Base-by-base conservation (phyloP, 257 asterid species). In the Solanum rostratum region DNA sequence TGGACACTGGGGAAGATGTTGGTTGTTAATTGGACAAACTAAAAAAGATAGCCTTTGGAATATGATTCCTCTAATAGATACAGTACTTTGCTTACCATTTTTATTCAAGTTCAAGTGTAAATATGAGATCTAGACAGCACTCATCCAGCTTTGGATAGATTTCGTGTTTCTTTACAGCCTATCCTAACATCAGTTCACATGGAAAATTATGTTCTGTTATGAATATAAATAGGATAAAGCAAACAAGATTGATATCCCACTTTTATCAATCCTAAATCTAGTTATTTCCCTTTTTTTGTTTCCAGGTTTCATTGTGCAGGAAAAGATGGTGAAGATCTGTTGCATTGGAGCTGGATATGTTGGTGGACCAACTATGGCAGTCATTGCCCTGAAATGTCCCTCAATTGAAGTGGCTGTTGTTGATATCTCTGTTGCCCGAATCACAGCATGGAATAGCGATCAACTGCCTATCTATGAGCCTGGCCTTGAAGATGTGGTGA, bases 401-500 rank as follows among this genome's bases (percentile, higher is more conserved):
- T 82, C 86, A 2, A 87, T 88, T 49, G 91, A 90, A 88, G 92
- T 90, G 76, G 90, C 87, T 41, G 91, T 90, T 66, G 91, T 90
- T 27, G 92, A 90, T 80, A 90, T 90, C 62, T 87, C 90, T 29
- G 91, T 86, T 81, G 18, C 91, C 1, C 90, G 92, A n/a, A 90
- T 90, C 83, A 71, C 66, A 20, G 92, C 91, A 9, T 90, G 92
- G 92, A 90, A 92, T 86, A 91, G 94, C 27, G 92, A 91, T 19
- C 88, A 89, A 59, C 93, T 92, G 20, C 95, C 95, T 3, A 92
- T 92, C 83, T 92, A 92, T 8, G 95, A 92, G 87, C 95, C 95
- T 8, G 95, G 95, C 2, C 93, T 92, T 16, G 93, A 91, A 19
- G 91, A 91, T 2, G 91, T 92, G 66, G 95, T 92, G 90, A 91